Percentiles rank a stretch among this genome's conserved stretches.
Evolutionary conservation across 768 basidiomycete genomes (phyloP).

Genomic region (Tulasnella sp.): DNA sequence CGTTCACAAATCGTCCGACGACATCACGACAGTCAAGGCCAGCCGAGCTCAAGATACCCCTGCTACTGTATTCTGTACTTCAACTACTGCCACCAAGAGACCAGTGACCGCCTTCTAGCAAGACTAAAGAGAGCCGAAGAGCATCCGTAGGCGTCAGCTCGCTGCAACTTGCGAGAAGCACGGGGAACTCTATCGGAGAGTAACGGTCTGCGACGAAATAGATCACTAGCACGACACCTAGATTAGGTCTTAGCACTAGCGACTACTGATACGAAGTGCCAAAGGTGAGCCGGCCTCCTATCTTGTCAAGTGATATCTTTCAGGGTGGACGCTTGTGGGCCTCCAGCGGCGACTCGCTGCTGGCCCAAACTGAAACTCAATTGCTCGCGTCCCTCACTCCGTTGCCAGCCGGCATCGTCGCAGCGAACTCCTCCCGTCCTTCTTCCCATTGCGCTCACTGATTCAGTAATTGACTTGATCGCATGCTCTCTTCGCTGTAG

Average conservation of each 20-base stretch:
- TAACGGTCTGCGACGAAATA: neutral
- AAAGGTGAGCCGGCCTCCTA: neutral
- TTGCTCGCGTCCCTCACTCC: neutral
- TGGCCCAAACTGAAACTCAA: neutral
- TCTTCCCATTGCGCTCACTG: neutral
- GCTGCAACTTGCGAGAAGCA: neutral
- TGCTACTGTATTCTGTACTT: neutral
- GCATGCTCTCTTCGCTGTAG: neutral
- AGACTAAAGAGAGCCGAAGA: neutral
- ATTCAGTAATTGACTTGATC: neutral
- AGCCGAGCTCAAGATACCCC: neutral
- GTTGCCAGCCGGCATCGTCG: neutral
- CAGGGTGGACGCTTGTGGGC: neutral
- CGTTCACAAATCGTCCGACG: neutral
- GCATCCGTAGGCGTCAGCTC: neutral
- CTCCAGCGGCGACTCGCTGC: neutral
- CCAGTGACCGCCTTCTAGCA: neutral
- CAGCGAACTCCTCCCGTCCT: neutral
- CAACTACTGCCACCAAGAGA: neutral
- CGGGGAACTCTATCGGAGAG: slow-evolving; percentile 2
- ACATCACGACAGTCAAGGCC: neutral
- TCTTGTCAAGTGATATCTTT: neutral
- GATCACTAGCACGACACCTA: neutral
- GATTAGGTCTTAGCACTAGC: neutral
- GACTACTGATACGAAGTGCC: neutral